Base-by-base conservation (phyloP, 2,329 filamentous ascomycete species). In the Phoma herbarum region DNA sequence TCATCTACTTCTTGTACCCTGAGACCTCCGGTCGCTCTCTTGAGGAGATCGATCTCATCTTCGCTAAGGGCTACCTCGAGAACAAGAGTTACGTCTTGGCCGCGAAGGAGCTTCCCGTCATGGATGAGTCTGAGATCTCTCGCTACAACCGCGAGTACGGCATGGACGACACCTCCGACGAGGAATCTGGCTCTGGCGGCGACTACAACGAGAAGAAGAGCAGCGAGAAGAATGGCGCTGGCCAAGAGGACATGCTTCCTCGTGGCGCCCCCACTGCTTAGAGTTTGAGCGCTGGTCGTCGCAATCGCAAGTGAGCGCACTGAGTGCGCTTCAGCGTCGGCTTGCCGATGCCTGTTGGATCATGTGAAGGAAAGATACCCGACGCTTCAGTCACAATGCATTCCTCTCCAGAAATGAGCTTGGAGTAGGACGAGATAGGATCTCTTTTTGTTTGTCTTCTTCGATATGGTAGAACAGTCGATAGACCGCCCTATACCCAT, bases 1-100 rank as follows among this genome's bases (percentile, higher is more conserved):
- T 83, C 59, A 82, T 84, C 68, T 83, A 79, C 72, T 82, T 85
- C 77, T 83, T 85, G 76, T 83, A 86, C 58, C 84, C 85, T 0
- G 85, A 87, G 66, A 86, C 84, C 0, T 77, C 74, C 23, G 80
- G 81, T 39, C 70, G 83, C 9, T 76, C 72, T 1, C 75, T 85
- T 0, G 83, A 85, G 62, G 82, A 85, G 59, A 83, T 85, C 31
- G 83, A 85, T 63, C 73, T 78, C 23, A 75, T 84, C 65, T 84
- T 84, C 55, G 76, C 77, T 46, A 76, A 76, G 64, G 76, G 73
- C 6, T 72, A 61, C 55, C 48, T 69, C 14, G 71, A 74, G 63
- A 71, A 77, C 39, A 78, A 73, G 59, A 72, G 61, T 58, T 78
- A 78, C 53, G 76, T 78, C 16, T 61, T 61, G 5, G 76, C 76